Evolutionary conservation across 2,329 filamentous ascomycete species (phyloP), one percentile per base, ranked within the genome.

Genomic region (Nannizziopsis arthrosporioides): DNA sequence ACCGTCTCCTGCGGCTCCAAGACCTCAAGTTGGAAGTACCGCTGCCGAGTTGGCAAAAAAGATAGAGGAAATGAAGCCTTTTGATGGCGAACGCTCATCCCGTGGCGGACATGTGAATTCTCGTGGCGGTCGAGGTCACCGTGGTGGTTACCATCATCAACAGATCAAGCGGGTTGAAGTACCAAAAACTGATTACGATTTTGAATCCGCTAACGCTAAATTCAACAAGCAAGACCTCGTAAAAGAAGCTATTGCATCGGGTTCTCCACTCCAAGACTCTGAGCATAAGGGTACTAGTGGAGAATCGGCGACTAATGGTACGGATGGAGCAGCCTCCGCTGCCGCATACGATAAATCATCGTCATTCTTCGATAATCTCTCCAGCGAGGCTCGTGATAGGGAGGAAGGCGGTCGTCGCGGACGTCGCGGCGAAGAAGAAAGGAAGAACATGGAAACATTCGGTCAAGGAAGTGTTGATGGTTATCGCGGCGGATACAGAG

Each of bases 361-460:
- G 2, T 94, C 87, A 1, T 98, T 98, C 74, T 98, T 98, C 62
- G 92, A 98, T 68, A 95, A 98, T 66, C 95, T 98, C 55, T 94
- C 87, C 0, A 94, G 86, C 56, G 92, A 98, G 63, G 77, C 85
- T 53, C 93, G 85, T 65, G 92, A 98, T 55, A 80, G 92, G 38
- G 81, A 85, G 44, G 85, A 90, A 53, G 81, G 81, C 35, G 73
- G 66, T 30, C 63, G 73, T 37, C 80, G 85, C 42, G 87, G 94
- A 64, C 93, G 92, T 80, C 81, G 92, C 47, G 83, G 81, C 35
- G 88, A 96, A 65, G 92, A 96, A 64, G 85, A 94, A 63, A 87
- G 83, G 65, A 88, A 87, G 70, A 96, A 96, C 63, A 85, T 98
- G 61, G 92, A 98, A 69, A 98, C 92, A 0, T 98, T 98, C 57